These are phyloP conservation scores for Prillingera fragicola DNA, from an alignment of 1,284 basidiomycete species.

Conservation along the genomic window DNA sequence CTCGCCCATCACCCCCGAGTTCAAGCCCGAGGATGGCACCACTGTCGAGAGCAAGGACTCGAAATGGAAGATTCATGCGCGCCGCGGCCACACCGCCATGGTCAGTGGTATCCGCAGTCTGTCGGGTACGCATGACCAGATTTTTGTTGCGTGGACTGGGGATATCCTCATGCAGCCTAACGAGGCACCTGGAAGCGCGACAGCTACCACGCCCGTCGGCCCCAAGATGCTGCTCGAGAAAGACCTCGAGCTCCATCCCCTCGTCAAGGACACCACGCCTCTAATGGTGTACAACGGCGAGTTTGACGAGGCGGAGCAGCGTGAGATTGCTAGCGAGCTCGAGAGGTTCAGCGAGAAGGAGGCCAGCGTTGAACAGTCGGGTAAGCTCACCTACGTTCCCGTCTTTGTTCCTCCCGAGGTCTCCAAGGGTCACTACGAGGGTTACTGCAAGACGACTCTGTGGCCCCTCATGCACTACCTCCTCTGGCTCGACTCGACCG, in stretches of 20 bases:
- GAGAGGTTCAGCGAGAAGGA: conserved; percentile 59
- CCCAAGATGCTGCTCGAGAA: conserved; percentile 15
- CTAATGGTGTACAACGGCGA: conserved; percentile 52
- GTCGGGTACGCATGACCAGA: conserved; percentile 73
- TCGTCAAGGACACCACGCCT: conserved; percentile 16
- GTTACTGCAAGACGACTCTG: conserved; percentile 97
- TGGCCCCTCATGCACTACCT: conserved; percentile 99
- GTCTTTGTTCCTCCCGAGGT: conserved; percentile 88
- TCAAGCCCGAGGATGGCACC: conserved; percentile 42
- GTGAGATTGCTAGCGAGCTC: conserved; percentile 60
- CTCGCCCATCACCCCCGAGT: conserved; percentile 45
- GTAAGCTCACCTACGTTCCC: conserved; percentile 69
- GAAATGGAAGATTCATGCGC: conserved; percentile 69
- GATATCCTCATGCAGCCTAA: conserved; percentile 57
- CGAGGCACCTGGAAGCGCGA: conserved; percentile 3
- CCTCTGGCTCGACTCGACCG: conserved; percentile 82
- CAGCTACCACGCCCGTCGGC: neutral
- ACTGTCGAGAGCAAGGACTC: conserved; percentile 33
- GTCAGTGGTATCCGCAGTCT: conserved; percentile 86
- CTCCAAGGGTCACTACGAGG: conserved; percentile 90
- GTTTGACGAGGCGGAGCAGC: conserved; percentile 58
- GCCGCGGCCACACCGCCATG: conserved; percentile 92
- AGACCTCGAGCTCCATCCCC: neutral
- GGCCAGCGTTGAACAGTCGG: conserved; percentile 49
- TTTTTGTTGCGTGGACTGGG: conserved; percentile 91